A percentile compares a stretch with the other conserved stretches of the same genome.
Conservation (phyloP, 257 asterid species). For the Apocynum venetum region DNA sequence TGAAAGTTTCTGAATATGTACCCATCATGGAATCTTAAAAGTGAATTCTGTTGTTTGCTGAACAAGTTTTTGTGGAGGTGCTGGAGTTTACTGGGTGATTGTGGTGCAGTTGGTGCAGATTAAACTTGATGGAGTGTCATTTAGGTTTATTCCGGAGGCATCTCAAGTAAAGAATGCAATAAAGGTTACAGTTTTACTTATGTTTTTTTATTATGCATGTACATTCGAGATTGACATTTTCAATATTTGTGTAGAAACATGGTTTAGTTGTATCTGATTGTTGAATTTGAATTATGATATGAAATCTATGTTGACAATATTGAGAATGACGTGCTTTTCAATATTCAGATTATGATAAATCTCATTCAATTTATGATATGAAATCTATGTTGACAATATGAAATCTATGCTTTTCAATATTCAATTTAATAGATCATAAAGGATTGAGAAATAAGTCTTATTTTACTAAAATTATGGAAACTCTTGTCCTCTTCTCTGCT, state of each 20-base stretch:
- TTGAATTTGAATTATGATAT: not conserved
- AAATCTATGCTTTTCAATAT: too few species aligned
- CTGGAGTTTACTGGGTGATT: conserved; percentile 19
- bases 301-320: not conserved
- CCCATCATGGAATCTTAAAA: not conserved
- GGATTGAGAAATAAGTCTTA: not conserved
- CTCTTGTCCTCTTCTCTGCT: not conserved
- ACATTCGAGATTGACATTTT: not conserved
- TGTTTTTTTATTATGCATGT: too few species aligned
- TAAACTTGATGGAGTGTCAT: conserved; percentile 84
- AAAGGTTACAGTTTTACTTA: conserved; percentile 40
- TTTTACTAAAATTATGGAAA: not conserved
- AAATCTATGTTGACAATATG: too few species aligned
- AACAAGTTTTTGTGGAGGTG: not conserved
- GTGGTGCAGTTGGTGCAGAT: conserved; percentile 75
- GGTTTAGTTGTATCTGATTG: not conserved
- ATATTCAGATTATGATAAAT: not conserved
- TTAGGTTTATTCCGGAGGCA: conserved; percentile 86
- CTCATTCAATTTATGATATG: too few species aligned
- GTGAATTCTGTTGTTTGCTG: not conserved
- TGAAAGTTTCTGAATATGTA: not conserved
- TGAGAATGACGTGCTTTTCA: not conserved
- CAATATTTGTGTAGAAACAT: not conserved
- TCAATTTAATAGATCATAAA: not conserved
- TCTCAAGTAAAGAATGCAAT: conserved; percentile 82